Percentiles rank a stretch among this genome's conserved stretches.
Evolutionary conservation across 1,284 basidiomycete species (phyloP).

Genomic region (Jaminaea rosea): DNA sequence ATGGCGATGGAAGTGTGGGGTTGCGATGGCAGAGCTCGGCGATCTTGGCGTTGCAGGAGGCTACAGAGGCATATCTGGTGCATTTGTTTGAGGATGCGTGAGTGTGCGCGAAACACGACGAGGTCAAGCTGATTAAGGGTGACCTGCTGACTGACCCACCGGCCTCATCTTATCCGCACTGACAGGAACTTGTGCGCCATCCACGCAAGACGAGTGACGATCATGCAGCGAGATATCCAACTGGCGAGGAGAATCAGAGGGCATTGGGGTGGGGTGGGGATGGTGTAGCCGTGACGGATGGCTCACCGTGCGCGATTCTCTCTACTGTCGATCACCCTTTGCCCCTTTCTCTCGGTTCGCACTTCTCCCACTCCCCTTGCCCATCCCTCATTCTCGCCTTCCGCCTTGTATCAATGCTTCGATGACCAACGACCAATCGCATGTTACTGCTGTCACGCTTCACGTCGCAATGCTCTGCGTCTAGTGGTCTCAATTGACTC

Average conservation of each 20-base stretch:
- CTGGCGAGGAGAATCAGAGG: conserved; percentile 42
- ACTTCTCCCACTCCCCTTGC: too few species aligned
- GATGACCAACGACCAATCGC: too few species aligned
- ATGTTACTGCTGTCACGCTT: too few species aligned
- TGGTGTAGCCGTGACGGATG: too few species aligned
- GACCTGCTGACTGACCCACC: neutral
- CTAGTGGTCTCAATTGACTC: neutral
- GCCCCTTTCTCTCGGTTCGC: too few species aligned
- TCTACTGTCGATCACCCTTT: too few species aligned
- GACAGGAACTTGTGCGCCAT: conserved; percentile 45
- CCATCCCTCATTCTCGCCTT: too few species aligned
- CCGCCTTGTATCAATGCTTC: too few species aligned
- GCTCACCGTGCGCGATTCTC: too few species aligned
- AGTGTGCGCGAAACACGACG: conserved; percentile 7
- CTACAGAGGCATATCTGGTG: conserved; percentile 44
- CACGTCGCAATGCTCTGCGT: too few species aligned
- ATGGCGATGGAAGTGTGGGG: conserved; percentile 31
- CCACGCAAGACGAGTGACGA: conserved; percentile 42
- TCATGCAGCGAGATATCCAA: conserved; percentile 47
- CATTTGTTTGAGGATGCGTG: conserved; percentile 46
- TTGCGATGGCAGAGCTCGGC: conserved; percentile 46
- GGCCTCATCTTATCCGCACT: neutral
- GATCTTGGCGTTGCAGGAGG: conserved; percentile 45
- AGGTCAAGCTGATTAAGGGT: neutral
- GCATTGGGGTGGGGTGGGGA: conserved; percentile 43